phyloP scores from a whole-genome alignment of 805 yeast species.

The Wickerhamomyces pijperi region DNA sequence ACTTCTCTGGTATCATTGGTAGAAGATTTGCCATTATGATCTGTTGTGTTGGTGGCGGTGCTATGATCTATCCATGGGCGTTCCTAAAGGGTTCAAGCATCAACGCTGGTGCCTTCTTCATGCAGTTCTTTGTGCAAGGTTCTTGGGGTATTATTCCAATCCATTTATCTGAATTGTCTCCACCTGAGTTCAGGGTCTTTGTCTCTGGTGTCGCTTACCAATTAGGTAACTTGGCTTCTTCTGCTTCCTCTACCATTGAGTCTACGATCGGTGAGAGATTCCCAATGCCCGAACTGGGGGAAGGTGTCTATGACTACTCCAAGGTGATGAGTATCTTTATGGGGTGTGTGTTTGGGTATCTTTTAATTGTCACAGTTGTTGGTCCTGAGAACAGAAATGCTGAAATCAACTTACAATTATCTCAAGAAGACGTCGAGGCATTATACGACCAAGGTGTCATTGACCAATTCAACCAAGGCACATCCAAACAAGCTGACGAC shows the following conservation, averaged over 20 bases:
- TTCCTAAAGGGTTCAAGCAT: conserved; percentile 34
- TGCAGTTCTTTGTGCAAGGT: conserved; percentile 58
- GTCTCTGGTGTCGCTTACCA: conserved; percentile 57
- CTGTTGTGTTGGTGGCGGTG: conserved; percentile 47
- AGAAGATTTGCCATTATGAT: conserved; percentile 41
- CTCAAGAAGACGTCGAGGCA: conserved; percentile 14
- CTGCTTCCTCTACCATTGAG: conserved; percentile 63
- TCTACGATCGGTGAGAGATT: conserved; percentile 48
- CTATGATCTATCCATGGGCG: conserved; percentile 55
- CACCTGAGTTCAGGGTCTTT: conserved; percentile 51
- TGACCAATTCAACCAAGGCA: not conserved
- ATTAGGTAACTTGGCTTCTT: conserved; percentile 55
- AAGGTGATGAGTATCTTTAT: conserved; percentile 57
- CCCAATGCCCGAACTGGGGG: conserved; percentile 25
- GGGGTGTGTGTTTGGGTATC: conserved; percentile 49
- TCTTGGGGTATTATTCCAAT: conserved; percentile 61
- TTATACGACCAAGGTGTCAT: conserved; percentile 16
- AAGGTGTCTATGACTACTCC: conserved; percentile 36
- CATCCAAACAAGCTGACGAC: conserved; percentile 9
- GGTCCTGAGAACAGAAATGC: conserved; percentile 49
- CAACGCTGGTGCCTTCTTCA: conserved; percentile 49
- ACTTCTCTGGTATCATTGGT: conserved; percentile 42
- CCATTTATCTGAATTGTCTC: conserved; percentile 50
- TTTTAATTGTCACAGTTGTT: conserved; percentile 35
- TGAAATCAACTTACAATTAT: conserved; percentile 15